Evolutionary conservation across 352 stramenopile genomes (phyloP).

Genomic region (Achlya hypogyna): DNA sequence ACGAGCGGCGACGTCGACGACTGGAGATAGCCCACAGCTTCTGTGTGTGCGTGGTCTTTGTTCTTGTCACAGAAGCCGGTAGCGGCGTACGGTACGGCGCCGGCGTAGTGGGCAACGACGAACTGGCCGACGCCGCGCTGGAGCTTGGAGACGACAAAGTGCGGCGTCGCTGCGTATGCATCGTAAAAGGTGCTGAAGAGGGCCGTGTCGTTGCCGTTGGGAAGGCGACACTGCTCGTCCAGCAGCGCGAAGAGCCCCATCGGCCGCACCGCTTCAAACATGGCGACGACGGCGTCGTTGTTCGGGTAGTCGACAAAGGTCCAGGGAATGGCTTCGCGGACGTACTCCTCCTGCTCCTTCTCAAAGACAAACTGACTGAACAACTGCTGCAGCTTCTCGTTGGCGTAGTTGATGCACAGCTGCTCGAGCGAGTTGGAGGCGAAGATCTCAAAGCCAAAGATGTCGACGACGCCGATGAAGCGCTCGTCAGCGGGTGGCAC

Average conservation of each 20-base stretch:
- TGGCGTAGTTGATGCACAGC: conserved; percentile 31
- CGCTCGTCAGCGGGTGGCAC: conserved; percentile 25
- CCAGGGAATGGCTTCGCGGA: conserved; percentile 20
- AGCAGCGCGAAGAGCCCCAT: conserved; percentile 27
- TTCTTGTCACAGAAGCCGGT: conserved; percentile 24
- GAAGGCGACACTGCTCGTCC: conserved; percentile 32
- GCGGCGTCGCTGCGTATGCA: conserved; percentile 38
- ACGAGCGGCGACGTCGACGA: not conserved
- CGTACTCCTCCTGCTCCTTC: conserved; percentile 23
- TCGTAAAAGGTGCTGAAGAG: conserved; percentile 20
- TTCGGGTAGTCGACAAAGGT: conserved; percentile 21
- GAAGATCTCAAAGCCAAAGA: conserved; percentile 45
- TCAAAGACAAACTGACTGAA: conserved; percentile 29
- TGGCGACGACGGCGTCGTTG: conserved; percentile 29
- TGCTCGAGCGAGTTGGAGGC: conserved; percentile 27
- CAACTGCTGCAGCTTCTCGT: conserved; percentile 28
- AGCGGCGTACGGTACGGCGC: conserved; percentile 7
- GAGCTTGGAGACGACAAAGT: conserved; percentile 8
- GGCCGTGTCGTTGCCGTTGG: conserved; percentile 22
- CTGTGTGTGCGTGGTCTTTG: conserved; percentile 26
- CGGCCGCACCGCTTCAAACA: conserved; percentile 47
- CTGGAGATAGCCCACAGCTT: conserved; percentile 9
- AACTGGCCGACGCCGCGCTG: conserved; percentile 11
- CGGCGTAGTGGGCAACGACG: conserved; percentile 18
- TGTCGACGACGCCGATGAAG: conserved; percentile 39